Evolutionary conservation across 2,329 filamentous ascomycete species (phyloP), one percentile per base, ranked within the genome.

Genomic region (Plectosphaerella plurivora): DNA sequence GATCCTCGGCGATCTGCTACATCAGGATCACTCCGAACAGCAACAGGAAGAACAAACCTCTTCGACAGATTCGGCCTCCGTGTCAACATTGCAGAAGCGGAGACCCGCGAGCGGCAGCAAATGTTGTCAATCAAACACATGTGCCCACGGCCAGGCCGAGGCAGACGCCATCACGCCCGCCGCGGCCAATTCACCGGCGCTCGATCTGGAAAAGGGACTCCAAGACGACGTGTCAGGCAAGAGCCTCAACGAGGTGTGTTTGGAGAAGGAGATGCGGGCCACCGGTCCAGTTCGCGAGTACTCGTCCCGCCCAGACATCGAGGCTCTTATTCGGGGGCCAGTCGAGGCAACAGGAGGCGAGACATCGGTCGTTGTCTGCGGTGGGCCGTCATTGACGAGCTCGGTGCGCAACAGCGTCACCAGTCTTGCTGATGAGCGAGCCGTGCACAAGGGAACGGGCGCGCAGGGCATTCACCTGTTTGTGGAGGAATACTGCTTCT

Each of bases 371-470:
- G 76, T 82, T 0, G 82, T 83, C 0, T 85, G 82, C 55, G 82
- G 81, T 14, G 82, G 82, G 1, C 74, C 73, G 49, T 76, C 76
- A 46, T 66, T 85, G 22, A 79, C 82, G 2, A 70, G 78, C 3
- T 68, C 68, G 45, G 76, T 79, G 14, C 70, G 82, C 52, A 84
- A 82, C 57, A 76, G 72, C 52, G 80, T 85, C 3, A 76, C 77
- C 2, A 68, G 66, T 28, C 55, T 85, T 55, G 82, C 79, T 50
- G 81, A 86, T 59, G 82, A 85, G 66, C 68, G 82, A 41, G 82
- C 78, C 1, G 82, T 85, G 20, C 82, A 85, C 61, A 86, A 86
- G 63, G 82, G 82, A 5, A 84, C 81, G 0, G 82, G 80, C 1
- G 82, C 82, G 0, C 82, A 86, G 61, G 82, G 82, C 0, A 84